Conservation (phyloP, 2,329 filamentous ascomycete genomes). For the Gaeumannomyces sp. region DNA sequence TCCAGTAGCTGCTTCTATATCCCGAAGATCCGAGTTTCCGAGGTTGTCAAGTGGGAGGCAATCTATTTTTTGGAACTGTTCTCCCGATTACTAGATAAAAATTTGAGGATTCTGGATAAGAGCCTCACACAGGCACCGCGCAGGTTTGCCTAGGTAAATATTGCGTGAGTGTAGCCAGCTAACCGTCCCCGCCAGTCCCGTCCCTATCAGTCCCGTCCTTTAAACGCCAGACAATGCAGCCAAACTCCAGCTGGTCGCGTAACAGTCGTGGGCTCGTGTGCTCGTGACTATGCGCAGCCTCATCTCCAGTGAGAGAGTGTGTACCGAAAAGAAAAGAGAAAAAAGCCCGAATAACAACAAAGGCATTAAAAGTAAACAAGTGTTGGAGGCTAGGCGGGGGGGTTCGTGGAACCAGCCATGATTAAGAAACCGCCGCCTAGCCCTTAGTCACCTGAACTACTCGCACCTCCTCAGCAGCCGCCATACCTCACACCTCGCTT, state of each 20-base stretch:
- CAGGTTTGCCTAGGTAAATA: not conserved
- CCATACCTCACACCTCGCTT: conserved; percentile 57
- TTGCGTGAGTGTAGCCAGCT: not conserved
- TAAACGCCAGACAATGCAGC: not conserved
- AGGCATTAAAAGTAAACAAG: not conserved
- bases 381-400: not conserved
- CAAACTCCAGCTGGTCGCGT: not conserved
- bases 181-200: too few species aligned
- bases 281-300: not conserved
- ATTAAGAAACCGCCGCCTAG: conserved; percentile 1
- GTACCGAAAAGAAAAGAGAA: not conserved
- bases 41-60: not conserved
- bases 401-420: conserved; percentile 8
- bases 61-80: not conserved
- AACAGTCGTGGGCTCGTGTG: not conserved
- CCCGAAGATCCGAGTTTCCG: not conserved
- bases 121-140: not conserved
- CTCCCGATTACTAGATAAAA: not conserved
- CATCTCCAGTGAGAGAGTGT: not conserved
- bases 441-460: not conserved
- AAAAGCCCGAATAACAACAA: not conserved
- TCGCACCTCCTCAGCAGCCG: conserved; percentile 25
- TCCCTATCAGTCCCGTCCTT: not conserved
- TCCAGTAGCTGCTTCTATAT: not conserved
- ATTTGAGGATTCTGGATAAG: not conserved